Evolutionary conservation across 2,329 filamentous ascomycete species (phyloP).

Genomic region (Canariomyces notabilis): DNA sequence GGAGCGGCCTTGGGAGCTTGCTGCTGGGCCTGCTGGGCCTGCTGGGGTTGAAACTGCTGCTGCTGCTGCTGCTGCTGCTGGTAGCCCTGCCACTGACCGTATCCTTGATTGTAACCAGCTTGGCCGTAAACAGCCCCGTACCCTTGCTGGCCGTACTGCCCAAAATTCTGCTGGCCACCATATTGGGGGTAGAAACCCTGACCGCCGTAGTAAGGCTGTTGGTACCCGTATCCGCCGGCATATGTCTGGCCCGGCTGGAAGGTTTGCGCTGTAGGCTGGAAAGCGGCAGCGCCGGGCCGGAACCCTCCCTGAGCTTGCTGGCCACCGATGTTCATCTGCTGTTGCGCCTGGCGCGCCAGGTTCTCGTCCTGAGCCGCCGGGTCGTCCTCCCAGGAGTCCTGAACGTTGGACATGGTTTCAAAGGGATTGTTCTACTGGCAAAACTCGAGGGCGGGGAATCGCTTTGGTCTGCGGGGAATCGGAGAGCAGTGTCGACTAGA

Average conservation of each 20-base stretch:
- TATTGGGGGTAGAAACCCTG: conserved; percentile 54
- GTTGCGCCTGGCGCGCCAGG: conserved; percentile 70
- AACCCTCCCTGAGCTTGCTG: conserved; percentile 47
- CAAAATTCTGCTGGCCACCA: conserved; percentile 34
- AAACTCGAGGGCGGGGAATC: no score
- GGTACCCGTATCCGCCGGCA: conserved; percentile 53
- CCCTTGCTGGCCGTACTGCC: conserved; percentile 33
- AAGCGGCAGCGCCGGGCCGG: conserved; percentile 62
- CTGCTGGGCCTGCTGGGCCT: conserved; percentile 34
- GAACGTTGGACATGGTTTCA: conserved; percentile 62
- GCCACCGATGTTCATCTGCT: conserved; percentile 68
- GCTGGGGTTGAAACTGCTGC: conserved; percentile 32
- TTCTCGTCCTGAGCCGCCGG: conserved; percentile 71
- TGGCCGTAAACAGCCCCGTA: conserved; percentile 37
- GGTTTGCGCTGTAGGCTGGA: conserved; percentile 64
- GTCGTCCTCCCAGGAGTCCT: conserved; percentile 94
- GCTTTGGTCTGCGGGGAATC: no score
- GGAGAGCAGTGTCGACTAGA: no score
- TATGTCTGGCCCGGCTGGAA: conserved; percentile 71
- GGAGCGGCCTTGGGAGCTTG: conserved; percentile 27
- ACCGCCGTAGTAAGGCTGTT: conserved; percentile 49
- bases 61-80: conserved; percentile 45
- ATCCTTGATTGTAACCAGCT: conserved; percentile 44
- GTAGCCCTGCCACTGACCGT: conserved; percentile 46
- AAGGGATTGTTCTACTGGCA: neutral